Base-by-base conservation (phyloP, 371 early-diverging fungal genomes). In the Apophysomyces variabilis region DNA sequence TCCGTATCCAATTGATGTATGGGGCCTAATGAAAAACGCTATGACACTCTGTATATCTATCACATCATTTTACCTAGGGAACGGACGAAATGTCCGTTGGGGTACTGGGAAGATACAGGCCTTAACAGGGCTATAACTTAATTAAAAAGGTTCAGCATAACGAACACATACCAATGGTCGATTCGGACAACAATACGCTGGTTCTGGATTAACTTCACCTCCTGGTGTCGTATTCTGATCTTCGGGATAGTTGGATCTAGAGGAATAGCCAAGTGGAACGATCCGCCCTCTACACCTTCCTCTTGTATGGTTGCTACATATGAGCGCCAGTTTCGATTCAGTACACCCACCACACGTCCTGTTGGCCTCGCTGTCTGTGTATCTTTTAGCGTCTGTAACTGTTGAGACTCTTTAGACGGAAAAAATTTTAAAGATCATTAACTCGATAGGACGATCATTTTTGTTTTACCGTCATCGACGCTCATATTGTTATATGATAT, bases 61-160 rank as follows among this genome's bases (percentile, higher is more conserved):
- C 32, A 26, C 32, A 26, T 26, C 32, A 0, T 26, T 3, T 57
- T 69, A 77, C 78, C 96, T 44, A 97, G 82, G 1, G 87, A 87
- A 39, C 92, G 85, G 38, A 97, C 92, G 78, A 91, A 96, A 76
- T 97, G 97, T 12, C 97, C 97, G 44, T 88, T 85, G 9, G 97
- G 97, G 72, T 93, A 93, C 72, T 87, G 88, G 4, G 90, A 88
- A 67, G 85, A 83, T 18, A 77, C 74, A 1, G 88, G 88, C 83
- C 79, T 84, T 60, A 21, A 41, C 41, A 36, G 39, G 63, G 64
- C 44, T 11, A 32, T 16, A 50, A 57, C 47, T 36, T 64, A 43
- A 8, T 66, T 38, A 6, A 47, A 58, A 41, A 67, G 38, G 36
- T 37, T 41, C 6, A 9, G 45, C 7, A 50, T 5, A 16, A 18